A percentile compares a stretch with the other conserved stretches of the same genome.
phyloP scores from a whole-genome alignment of 225 moss, liverwort and hornwort genomes.

The Takakia lepidozioides region DNA sequence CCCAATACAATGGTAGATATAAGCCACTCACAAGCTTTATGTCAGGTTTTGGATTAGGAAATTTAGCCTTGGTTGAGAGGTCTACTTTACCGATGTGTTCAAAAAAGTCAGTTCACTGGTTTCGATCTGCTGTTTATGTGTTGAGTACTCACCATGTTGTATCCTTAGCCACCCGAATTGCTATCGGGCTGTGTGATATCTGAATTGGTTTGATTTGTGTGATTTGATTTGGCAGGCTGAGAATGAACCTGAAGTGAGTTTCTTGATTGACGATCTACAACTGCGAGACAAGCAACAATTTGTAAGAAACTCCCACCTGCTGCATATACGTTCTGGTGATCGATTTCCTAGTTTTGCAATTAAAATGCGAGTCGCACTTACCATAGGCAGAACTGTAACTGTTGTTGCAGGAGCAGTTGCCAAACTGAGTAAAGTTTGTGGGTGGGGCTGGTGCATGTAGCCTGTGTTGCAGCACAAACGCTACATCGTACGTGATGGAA shows the following conservation, averaged over 20 bases:
- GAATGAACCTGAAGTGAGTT: slow-evolving; percentile 64
- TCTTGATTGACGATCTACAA: slow-evolving; percentile 72
- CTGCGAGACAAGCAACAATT: slow-evolving; percentile 85
- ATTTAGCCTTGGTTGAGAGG: slow-evolving; percentile 1
- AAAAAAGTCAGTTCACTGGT: no score
- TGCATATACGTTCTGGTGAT: background rate
- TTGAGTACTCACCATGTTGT: no score
- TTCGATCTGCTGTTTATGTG: no score
- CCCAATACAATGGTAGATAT: slow-evolving; percentile 69
- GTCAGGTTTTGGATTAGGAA: no score
- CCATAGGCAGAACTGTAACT: no score
- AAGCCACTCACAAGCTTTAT: no score
- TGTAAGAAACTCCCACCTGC: slow-evolving; percentile 18
- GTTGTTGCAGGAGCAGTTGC: no score
- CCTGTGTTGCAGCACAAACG: slow-evolving; percentile 79
- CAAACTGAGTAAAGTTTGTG: no score
- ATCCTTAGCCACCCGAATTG: no score
- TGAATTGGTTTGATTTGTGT: background rate
- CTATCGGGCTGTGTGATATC: background rate
- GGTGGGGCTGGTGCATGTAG: slow-evolving; percentile 17
- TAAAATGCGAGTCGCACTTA: no score
- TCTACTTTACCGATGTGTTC: background rate
- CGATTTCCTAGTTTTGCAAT: no score
- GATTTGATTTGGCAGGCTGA: slow-evolving; percentile 49
- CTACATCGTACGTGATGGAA: slow-evolving; percentile 70